phyloP scores from a whole-genome alignment of 768 basidiomycete genomes.

The Gloeophyllum trabeum region DNA sequence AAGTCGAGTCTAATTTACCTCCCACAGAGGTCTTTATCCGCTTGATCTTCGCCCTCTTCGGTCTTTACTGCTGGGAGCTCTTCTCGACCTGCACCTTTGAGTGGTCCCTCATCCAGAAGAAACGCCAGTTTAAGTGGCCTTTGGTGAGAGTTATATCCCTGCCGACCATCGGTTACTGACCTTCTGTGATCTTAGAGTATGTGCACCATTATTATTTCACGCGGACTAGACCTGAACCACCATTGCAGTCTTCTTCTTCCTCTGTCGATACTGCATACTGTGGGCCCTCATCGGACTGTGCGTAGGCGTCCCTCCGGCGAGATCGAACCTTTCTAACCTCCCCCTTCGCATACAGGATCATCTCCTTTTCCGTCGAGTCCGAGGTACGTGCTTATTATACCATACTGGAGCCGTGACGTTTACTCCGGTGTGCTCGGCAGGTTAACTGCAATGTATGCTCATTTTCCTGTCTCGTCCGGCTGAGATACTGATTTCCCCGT shows the following conservation, averaged over 20 bases:
- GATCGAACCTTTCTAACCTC: not conserved
- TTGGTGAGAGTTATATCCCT: constrained; percentile 44
- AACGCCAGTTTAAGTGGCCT: constrained; percentile 56
- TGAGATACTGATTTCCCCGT: not conserved
- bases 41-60: constrained; percentile 51
- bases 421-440: too few relatives aligned
- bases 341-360: constrained; percentile 28
- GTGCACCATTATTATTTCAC: too few relatives aligned
- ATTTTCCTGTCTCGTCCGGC: not conserved
- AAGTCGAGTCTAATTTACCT: not conserved
- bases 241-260: constrained; percentile 48
- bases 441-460: not conserved
- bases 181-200: too few relatives aligned
- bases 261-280: constrained; percentile 66
- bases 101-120: constrained; percentile 47
- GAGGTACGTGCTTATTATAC: constrained; percentile 28
- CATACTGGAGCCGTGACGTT: too few relatives aligned
- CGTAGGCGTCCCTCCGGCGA: constrained; percentile 12
- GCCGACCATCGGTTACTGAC: constrained; percentile 15
- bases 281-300: constrained; percentile 54
- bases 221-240: not conserved
- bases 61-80: constrained; percentile 60
- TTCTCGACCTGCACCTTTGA: constrained; percentile 56
- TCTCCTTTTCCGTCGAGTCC: constrained; percentile 40
- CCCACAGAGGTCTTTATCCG: constrained; percentile 43